Evolutionary conservation across 1,284 basidiomycete species (phyloP).

Genomic region (Kwoniella shivajii): DNA sequence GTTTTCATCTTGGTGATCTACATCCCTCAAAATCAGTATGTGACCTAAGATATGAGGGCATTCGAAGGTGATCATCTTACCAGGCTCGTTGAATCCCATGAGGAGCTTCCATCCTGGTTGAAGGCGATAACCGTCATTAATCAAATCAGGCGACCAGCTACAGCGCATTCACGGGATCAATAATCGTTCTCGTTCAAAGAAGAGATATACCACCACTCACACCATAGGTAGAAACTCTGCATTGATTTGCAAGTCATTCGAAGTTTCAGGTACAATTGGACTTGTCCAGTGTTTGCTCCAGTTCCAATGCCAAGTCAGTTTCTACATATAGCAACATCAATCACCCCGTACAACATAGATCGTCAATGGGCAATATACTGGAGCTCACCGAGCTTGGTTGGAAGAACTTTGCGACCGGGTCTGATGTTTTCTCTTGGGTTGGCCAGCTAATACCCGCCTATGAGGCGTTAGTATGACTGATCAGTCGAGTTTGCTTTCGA

Average conservation of each 20-base stretch:
- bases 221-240: constrained; percentile 52
- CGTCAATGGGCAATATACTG: not conserved
- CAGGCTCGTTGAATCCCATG: constrained; percentile 51
- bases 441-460: constrained; percentile 50
- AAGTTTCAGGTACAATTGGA: constrained; percentile 34
- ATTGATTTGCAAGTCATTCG: constrained; percentile 31
- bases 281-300: constrained; percentile 51
- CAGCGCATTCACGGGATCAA: not conserved
- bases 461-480: not conserved
- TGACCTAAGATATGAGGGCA: not conserved
- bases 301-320: constrained; percentile 50
- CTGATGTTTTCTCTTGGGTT: constrained; percentile 41
- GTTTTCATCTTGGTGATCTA: constrained; percentile 37
- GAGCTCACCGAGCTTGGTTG: constrained; percentile 37
- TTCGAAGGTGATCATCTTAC: constrained; percentile 22
- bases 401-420: constrained; percentile 47
- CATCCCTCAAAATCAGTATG: constrained; percentile 1
- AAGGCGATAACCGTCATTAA: constrained; percentile 35
- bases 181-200: not conserved
- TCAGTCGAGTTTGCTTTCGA: too few relatives aligned
- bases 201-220: constrained; percentile 21
- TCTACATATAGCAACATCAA: too few relatives aligned
- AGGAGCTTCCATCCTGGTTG: constrained; percentile 35
- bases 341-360: not conserved
- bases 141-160: constrained; percentile 44